phyloP scores from a whole-genome alignment of 2,329 filamentous ascomycete genomes.

The Aspergillus viridinutans region DNA sequence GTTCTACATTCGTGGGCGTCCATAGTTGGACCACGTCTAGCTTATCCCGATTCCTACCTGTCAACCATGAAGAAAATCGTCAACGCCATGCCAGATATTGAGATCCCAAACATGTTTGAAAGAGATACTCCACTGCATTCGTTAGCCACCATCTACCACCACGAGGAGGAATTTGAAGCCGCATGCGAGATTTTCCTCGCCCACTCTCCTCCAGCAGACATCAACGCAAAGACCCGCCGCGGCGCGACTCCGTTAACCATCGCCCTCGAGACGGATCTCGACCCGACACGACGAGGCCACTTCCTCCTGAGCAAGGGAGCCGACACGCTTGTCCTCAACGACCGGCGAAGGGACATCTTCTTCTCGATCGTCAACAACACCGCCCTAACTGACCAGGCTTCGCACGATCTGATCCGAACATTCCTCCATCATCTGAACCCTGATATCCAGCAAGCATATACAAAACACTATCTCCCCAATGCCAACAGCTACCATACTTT shows the following conservation, averaged over 20 bases:
- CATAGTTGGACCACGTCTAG: conserved; percentile 17
- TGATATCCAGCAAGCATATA: conserved; percentile 11
- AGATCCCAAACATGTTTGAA: conserved; percentile 14
- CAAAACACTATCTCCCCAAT: conserved; percentile 13
- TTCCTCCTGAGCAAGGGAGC: conserved; percentile 21
- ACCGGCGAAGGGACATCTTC: conserved; percentile 18
- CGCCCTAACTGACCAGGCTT: conserved; percentile 16
- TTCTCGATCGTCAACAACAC: conserved; percentile 18
- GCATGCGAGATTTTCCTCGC: conserved; percentile 19
- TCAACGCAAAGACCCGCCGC: conserved; percentile 14
- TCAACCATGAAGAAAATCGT: conserved; percentile 14
- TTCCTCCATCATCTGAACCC: conserved; percentile 12
- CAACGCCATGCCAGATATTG: conserved; percentile 10
- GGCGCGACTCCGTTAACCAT: conserved; percentile 19
- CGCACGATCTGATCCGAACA: conserved; percentile 17
- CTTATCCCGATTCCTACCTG: conserved; percentile 21
- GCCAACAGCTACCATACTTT: conserved; percentile 10
- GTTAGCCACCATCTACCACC: conserved; percentile 16
- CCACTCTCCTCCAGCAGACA: conserved; percentile 12
- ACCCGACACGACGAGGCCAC: conserved; percentile 14
- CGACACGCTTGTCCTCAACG: conserved; percentile 5
- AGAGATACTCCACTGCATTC: conserved; percentile 22
- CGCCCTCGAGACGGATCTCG: conserved; percentile 16
- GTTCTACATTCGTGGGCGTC: conserved; percentile 23
- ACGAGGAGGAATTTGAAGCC: conserved; percentile 21